Conservation (phyloP, 2,329 filamentous ascomycete species). For the Sarocladiaceae sp. region DNA sequence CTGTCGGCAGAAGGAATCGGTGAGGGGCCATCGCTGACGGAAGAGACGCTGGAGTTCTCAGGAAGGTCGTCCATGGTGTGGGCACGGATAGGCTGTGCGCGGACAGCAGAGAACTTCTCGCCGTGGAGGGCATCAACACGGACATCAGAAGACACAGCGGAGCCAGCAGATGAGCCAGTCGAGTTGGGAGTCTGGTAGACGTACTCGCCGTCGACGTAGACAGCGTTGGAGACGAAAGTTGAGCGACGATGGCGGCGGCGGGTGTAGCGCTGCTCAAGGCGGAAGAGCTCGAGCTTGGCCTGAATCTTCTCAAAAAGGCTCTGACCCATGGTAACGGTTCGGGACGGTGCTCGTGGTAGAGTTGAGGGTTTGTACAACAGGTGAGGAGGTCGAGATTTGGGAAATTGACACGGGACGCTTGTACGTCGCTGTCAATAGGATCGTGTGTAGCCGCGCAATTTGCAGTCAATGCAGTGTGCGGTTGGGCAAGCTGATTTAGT, state of each 20-base stretch:
- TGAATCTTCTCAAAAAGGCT: conserved; percentile 57
- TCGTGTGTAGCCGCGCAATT: neutral
- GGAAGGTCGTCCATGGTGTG: conserved; percentile 14
- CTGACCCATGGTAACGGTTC: conserved; percentile 38
- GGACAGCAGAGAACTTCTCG: conserved; percentile 23
- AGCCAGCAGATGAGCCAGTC: conserved; percentile 54
- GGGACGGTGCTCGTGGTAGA: neutral
- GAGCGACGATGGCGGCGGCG: conserved; percentile 80
- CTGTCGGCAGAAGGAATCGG: conserved; percentile 23
- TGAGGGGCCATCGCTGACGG: conserved; percentile 10
- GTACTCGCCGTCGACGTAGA: conserved; percentile 96
- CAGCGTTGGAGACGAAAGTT: conserved; percentile 82
- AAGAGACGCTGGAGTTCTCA: conserved; percentile 12
- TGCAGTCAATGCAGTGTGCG: neutral
- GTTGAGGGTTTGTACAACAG: conserved; percentile 3
- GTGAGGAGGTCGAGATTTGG: neutral
- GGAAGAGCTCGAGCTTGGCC: conserved; percentile 81
- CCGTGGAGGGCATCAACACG: conserved; percentile 32
- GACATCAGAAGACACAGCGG: conserved; percentile 39
- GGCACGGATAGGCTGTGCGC: conserved; percentile 20
- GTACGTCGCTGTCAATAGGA: neutral
- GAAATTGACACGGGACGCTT: neutral
- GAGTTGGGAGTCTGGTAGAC: conserved; percentile 66
- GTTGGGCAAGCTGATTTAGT: conserved; percentile 1
- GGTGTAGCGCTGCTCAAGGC: conserved; percentile 92